Base-by-base conservation (phyloP, 1,139 yeast genomes). In the Spathaspora sp. region DNA sequence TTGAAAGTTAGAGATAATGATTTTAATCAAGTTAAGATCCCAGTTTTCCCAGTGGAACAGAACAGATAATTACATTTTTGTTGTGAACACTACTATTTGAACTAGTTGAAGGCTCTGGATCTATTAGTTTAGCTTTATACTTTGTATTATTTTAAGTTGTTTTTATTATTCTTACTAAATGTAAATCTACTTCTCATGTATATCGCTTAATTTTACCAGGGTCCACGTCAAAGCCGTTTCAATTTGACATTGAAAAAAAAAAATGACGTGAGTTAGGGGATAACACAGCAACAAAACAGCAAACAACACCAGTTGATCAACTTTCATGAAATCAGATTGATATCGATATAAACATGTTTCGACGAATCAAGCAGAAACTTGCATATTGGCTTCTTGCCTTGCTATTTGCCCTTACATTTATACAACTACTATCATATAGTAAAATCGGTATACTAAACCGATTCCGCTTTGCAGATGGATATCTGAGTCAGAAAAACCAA, bases 401-500 rank as follows among this genome's bases (percentile, higher is more conserved):
- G n/a, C 34, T 42, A 25, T 16, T 29, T 17, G 44, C 41, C 13
- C 34, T 42, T 3, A 18, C 38, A 4, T 20, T 42, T 13, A 26
- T 42, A 42, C 44, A 36, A 20, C 33, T 42, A 15, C 41, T 42
- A 27, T 18, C 37, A 2, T 36, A 37, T 36, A 38, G 26, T 17
- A n/a, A n/a, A n/a, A 6, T 20, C 7, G 26, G 44, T 29, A 20
- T 42, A 11, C 24, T 36, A n/a, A 29, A 9, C 26, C 40, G 37
- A 7, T 34, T 40, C 6, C n/a, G 13, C 16, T 41, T 36, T 24
- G 20, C 55, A 2, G 43, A 55, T 17, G 26, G 43, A 23, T 34
- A 17, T 18, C 31, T 48, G 5, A 20, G 50, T 6, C 18, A 13
- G 5, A 51, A 47, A 17, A 48, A 52, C 15, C 44, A 53, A 26